Evolutionary conservation across 768 basidiomycete species (phyloP), one percentile per base, ranked within the genome.

Genomic region (Krasilnikovozyma curviuscula): DNA sequence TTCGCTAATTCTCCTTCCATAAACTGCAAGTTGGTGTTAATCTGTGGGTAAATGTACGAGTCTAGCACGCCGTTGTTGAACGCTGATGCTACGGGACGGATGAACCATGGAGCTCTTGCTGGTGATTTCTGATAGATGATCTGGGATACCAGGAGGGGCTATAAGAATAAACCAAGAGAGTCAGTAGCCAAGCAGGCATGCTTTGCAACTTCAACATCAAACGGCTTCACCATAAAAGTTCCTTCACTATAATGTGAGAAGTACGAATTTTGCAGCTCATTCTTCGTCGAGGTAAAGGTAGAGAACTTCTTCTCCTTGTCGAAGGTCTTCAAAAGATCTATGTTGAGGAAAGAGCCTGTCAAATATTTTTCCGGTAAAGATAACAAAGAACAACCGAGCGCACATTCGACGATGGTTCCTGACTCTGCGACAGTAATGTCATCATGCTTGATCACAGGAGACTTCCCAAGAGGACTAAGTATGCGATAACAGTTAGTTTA

Each of bases 221-320:
- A n/a, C n/a, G n/a, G n/a, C n/a, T n/a, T 21, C n/a, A 52, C 50
- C 50, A 52, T 52, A 9, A 52, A 25, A n/a, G 31, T 40, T 18
- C 50, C 50, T 35, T 52, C 50, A 7, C 40, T 34, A 30, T 47
- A 52, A 28, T 42, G 44, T 23, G 35, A 14, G 21, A 47, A 47
- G 40, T 52, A 52, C 7, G 13, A 16, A 31, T 52, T 42, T 10
- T 37, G 4, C 24, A 13, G 27, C 32, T 37, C 18, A 18, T 33
- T 14, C 16, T 9, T 32, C 27, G 41, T 33, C 7, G 10, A 24
- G 5, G 29, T 9, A 31, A 44, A 32, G 10, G 35, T 4, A 7
- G 23, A 3, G 10, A 24, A 19, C 49, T 23, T 13, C 18, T n/a
- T 9, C 7, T 13, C 27, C 8, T 31, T 16, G 16, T 35, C 12